A percentile compares a stretch with the other conserved stretches of the same genome.
Evolutionary conservation across 495 filamentous ascomycete species (phyloP).

Genomic region (Penicillium alfredii): DNA sequence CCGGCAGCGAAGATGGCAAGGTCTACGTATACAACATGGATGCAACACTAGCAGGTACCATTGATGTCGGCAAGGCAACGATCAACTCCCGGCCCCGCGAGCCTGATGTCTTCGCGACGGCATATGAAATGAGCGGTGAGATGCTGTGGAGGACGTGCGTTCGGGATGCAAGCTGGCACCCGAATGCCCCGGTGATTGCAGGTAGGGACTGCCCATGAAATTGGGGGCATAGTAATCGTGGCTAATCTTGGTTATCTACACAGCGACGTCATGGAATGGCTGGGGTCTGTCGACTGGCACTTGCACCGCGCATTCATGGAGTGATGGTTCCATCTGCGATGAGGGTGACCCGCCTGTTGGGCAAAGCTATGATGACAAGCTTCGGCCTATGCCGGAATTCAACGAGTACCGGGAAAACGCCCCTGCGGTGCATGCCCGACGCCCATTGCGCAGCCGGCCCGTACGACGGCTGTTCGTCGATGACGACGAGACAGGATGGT

Average conservation of each 20-base stretch:
- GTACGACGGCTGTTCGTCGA: conserved; percentile 14
- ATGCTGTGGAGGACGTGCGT: conserved; percentile 72
- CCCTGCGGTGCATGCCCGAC: conserved; percentile 8
- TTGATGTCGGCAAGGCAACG: conserved; percentile 72
- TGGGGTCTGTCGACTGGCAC: conserved; percentile 64
- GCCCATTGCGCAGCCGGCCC: conserved; percentile 21
- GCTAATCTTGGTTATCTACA: conserved; percentile 6
- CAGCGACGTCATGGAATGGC: conserved; percentile 78
- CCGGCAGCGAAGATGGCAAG: conserved; percentile 78
- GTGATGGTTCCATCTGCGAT: conserved; percentile 55
- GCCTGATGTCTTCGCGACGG: conserved; percentile 31
- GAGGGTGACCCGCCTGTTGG: conserved; percentile 61
- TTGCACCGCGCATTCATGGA: conserved; percentile 71
- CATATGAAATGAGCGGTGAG: conserved; percentile 35
- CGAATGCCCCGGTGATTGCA: conserved; percentile 79
- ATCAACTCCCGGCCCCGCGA: conserved; percentile 51
- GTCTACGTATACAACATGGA: conserved; percentile 94
- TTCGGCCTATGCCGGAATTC: conserved; percentile 28
- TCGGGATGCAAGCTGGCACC: conserved; percentile 94
- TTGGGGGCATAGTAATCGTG: not conserved
- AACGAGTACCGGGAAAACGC: conserved; percentile 21
- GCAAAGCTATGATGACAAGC: conserved; percentile 52
- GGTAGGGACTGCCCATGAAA: conserved; percentile 44
- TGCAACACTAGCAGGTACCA: conserved; percentile 71
- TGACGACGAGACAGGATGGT: no score